These are phyloP conservation scores for Rutstroemia sp. DNA, from an alignment of 2,329 filamentous ascomycete species.

Conservation along the genomic window DNA sequence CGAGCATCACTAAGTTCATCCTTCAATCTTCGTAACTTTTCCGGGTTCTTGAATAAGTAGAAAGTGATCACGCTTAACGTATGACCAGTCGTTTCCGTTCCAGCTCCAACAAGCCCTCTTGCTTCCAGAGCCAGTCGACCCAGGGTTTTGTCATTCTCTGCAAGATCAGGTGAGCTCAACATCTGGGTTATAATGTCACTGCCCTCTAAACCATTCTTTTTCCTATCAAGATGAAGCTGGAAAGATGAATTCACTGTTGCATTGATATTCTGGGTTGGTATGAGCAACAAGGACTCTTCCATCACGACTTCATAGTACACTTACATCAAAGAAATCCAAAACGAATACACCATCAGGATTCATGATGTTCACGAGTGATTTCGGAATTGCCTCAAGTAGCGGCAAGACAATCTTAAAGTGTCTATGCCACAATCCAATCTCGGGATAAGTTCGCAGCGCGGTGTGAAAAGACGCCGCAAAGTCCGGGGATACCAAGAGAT, in stretches of 20 bases:
- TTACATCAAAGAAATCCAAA: conserved; percentile 5
- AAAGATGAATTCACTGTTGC: background rate
- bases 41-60: too few species aligned
- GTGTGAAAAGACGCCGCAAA: conserved; percentile 12
- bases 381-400: conserved; percentile 6
- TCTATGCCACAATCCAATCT: conserved; percentile 13
- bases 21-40: too few species aligned
- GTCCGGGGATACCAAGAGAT: conserved; percentile 10
- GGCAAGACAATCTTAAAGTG: background rate
- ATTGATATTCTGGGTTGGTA: background rate
- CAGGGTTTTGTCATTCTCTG: conserved; percentile 12
- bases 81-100: conserved; percentile 14
- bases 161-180: background rate
- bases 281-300: too few species aligned
- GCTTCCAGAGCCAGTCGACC: conserved; percentile 19
- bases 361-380: conserved; percentile 6
- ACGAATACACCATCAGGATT: conserved; percentile 8
- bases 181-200: background rate
- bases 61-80: too few species aligned
- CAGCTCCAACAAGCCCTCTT: conserved; percentile 20
- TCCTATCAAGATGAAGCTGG: background rate
- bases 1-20: too few species aligned
- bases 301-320: too few species aligned
- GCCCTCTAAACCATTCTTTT: background rate
- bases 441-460: conserved; percentile 8